These are phyloP conservation scores for Xylariaceae sp. DNA, from an alignment of 2,329 filamentous ascomycete genomes.

Conservation along the genomic window DNA sequence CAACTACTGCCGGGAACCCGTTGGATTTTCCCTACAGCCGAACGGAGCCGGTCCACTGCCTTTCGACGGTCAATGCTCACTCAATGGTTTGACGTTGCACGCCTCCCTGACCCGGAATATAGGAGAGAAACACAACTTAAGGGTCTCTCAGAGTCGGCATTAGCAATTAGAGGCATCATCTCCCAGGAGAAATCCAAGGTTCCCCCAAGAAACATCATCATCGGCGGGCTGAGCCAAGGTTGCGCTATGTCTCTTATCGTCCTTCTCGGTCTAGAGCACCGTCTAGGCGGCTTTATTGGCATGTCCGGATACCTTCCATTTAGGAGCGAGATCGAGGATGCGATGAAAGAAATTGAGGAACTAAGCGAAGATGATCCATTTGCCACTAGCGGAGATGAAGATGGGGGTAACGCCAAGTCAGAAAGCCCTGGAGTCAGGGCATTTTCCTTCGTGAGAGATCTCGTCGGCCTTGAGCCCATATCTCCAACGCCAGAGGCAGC, in stretches of 20 bases:
- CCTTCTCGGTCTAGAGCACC: conserved; percentile 43
- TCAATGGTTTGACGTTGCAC: conserved; percentile 56
- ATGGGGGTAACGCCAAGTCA: conserved; percentile 13
- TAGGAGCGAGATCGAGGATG: conserved; percentile 37
- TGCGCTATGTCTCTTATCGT: conserved; percentile 50
- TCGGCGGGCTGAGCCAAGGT: conserved; percentile 58
- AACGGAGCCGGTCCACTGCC: conserved; percentile 45
- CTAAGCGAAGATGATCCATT: conserved; percentile 15
- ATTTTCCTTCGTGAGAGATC: conserved; percentile 37
- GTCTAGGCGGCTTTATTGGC: conserved; percentile 48
- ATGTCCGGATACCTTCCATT: conserved; percentile 53
- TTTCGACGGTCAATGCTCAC: conserved; percentile 48
- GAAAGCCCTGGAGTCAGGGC: conserved; percentile 28
- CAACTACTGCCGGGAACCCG: conserved; percentile 41
- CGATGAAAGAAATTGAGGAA: conserved; percentile 16
- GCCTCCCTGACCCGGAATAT: conserved; percentile 43
- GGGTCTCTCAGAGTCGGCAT: conserved; percentile 47
- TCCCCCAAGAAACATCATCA: conserved; percentile 44
- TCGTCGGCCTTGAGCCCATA: conserved; percentile 31
- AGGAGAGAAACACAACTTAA: conserved; percentile 46
- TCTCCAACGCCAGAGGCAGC: conserved; percentile 3
- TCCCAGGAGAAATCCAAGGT: conserved; percentile 36
- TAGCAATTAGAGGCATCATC: conserved; percentile 41
- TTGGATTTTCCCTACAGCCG: conserved; percentile 56
- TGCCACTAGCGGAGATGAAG: conserved; percentile 2